A percentile compares a stretch with the other conserved stretches of the same genome.
These are phyloP conservation scores for Verticillium klebahnii DNA, from an alignment of 2,329 filamentous ascomycete genomes.

Conservation along the genomic window DNA sequence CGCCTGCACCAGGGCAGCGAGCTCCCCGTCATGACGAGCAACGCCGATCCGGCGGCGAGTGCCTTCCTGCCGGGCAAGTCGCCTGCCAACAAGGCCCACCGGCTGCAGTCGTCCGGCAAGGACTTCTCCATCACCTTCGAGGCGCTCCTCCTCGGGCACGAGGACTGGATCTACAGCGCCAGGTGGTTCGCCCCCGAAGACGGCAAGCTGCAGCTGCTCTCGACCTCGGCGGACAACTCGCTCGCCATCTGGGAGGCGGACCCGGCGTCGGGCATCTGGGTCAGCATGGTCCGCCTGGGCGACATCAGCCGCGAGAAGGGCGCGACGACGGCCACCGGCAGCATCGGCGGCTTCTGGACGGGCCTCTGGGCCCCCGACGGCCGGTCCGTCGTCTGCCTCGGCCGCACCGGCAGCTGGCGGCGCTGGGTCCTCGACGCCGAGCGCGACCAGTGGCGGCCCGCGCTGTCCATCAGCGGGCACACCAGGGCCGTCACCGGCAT, in stretches of 20 bases:
- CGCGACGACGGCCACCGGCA: slow-evolving; percentile 92
- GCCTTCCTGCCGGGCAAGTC: slow-evolving; percentile 63
- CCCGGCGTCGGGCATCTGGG: slow-evolving; percentile 79
- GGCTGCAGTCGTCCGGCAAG: slow-evolving; percentile 55
- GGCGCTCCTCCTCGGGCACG: slow-evolving; percentile 86
- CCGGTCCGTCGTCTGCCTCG: slow-evolving; percentile 71
- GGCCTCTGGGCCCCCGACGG: slow-evolving; percentile 86
- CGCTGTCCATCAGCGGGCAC: slow-evolving; percentile 77
- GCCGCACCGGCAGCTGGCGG: slow-evolving; percentile 90
- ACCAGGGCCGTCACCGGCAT: slow-evolving; percentile 76
- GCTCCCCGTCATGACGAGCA: slow-evolving; percentile 51
- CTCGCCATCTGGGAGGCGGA: slow-evolving; percentile 91
- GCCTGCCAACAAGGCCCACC: slow-evolving; percentile 84
- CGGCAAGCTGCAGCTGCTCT: slow-evolving; percentile 66
- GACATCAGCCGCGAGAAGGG: slow-evolving; percentile 95
- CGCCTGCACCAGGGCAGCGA: slow-evolving; percentile 69
- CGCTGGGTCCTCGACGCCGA: slow-evolving; percentile 65
- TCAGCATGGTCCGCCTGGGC: slow-evolving; percentile 78
- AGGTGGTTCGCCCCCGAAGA: slow-evolving; percentile 58
- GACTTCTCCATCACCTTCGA: slow-evolving; percentile 88
- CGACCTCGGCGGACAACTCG: slow-evolving; percentile 92
- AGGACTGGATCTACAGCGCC: slow-evolving; percentile 96
- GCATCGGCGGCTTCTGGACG: slow-evolving; percentile 94
- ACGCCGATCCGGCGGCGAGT: slow-evolving; percentile 52
- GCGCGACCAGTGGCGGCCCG: slow-evolving; percentile 69